Evolutionary conservation across 352 stramenopile genomes (phyloP).

Genomic region (Pythium scleroteichum): DNA sequence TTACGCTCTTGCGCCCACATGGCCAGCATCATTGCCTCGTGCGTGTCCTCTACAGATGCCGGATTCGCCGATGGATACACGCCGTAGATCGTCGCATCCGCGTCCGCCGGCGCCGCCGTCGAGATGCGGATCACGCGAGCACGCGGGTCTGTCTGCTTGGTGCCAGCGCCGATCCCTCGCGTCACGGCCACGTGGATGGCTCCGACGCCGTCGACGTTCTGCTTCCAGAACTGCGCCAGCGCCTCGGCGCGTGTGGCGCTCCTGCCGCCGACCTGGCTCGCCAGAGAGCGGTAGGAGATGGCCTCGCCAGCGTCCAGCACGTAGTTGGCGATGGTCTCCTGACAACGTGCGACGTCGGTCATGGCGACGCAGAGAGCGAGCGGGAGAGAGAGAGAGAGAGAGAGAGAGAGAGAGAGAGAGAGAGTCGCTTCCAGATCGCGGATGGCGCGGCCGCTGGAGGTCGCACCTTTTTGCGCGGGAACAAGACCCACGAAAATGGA

Average conservation of each 20-base stretch:
- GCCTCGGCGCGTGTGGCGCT: conserved; percentile 25
- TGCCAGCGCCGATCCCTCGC: conserved; percentile 21
- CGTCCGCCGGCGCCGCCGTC: conserved; percentile 1
- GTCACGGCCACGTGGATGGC: conserved; percentile 46
- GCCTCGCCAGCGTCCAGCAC: conserved; percentile 58
- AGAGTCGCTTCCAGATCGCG: no score
- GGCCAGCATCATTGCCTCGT: conserved; percentile 33
- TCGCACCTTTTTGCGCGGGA: conserved; percentile 29
- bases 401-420: not conserved
- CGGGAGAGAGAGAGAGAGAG: not conserved
- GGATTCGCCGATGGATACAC: conserved; percentile 39
- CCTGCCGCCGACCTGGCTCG: conserved; percentile 14
- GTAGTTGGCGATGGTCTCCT: conserved; percentile 53
- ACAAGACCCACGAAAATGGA: no score
- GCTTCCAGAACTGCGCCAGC: conserved; percentile 38
- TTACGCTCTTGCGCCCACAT: conserved; percentile 67
- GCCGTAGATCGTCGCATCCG: conserved; percentile 49
- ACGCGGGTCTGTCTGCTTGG: conserved; percentile 37
- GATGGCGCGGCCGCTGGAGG: not conserved
- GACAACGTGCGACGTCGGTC: conserved; percentile 37
- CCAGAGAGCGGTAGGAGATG: conserved; percentile 58
- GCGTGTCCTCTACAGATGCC: conserved; percentile 8
- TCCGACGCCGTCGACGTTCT: conserved; percentile 38
- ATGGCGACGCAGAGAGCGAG: not conserved
- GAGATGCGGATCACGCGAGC: conserved; percentile 46